Base-by-base conservation (phyloP, 2,329 filamentous ascomycete species). In the Phaeosphaeriaceae sp. region DNA sequence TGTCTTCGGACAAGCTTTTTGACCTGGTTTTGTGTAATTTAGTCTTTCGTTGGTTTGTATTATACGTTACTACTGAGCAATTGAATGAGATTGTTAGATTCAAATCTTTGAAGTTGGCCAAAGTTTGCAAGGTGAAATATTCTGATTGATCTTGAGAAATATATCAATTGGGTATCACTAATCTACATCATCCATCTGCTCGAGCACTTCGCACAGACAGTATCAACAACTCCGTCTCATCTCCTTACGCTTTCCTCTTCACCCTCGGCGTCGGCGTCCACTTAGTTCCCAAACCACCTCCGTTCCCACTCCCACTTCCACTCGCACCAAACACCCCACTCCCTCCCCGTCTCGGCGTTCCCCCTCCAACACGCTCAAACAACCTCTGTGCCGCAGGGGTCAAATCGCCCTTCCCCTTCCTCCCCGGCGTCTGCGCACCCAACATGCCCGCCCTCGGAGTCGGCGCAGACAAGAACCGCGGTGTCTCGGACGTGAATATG, bases 381-480 rank as follows among this genome's bases (percentile, higher is more conserved):
- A 78, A 67, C 55, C 67, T 71, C 67, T 91, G 87, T 5, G 89
- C 92, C 15, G 92, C 92, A 3, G 92, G 92, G 24, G 92, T 95
- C 72, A 77, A 59, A 50, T 70, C 68, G 80, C 85, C 64, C 92
- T 86, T 74, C 84, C 88, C 63, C 84, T 88, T 72, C 21, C 61
- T 53, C 42, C 66, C 70, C 1, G 72, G 69, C 35, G 72, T 73
- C 59, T 66, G 50, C 4, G 51, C 58, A 15, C 35, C 61, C 81
- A 88, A 88, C 32, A 93, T 77, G 60, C 88, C 83, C 74, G 89
- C 86, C 2, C 89, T 91, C 5, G 92, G 92, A 22, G 92, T 94
- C 64, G 88, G 91, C 1, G 89, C 87, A 61, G 91, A 92, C 66
- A 85, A 87, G 9, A 91, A 90, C n/a, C 89, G 85, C 0, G 89